phyloP scores from a whole-genome alignment of 2,329 filamentous ascomycete genomes.

The Fonsecaea pugnacius region DNA sequence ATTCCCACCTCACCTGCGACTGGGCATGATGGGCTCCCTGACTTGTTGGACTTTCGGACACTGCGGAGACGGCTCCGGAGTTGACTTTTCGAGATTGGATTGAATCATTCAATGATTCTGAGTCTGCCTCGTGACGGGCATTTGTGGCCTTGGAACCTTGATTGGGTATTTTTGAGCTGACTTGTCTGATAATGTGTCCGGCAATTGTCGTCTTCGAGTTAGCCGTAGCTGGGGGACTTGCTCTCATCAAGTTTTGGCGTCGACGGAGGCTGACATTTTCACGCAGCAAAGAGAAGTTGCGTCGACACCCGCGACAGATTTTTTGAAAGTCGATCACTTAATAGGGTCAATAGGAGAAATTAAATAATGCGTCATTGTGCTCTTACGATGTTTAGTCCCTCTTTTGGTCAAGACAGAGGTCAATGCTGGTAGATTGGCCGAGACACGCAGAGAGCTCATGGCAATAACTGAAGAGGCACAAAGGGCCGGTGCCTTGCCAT shows the following conservation, averaged over 20 bases:
- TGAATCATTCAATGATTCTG: not conserved
- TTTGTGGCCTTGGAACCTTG: not conserved
- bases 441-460: not conserved
- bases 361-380: not conserved
- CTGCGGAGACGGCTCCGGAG: not conserved
- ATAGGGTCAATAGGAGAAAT: not conserved
- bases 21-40: not conserved
- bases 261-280: not conserved
- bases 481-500: not conserved
- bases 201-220: not conserved
- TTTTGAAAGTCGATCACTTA: not conserved
- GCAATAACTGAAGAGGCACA: not conserved
- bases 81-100: not conserved
- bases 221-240: not conserved
- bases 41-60: not conserved
- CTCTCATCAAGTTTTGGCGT: not conserved
- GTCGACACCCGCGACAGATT: not conserved
- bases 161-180: not conserved
- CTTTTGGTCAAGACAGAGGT: not conserved
- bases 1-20: constrained; percentile 22
- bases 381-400: not conserved
- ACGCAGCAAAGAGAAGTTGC: not conserved
- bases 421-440: constrained; percentile 4
- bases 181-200: not conserved
- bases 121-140: not conserved